Conservation (phyloP, 148 eudicot species). For the Camellia japonica region DNA sequence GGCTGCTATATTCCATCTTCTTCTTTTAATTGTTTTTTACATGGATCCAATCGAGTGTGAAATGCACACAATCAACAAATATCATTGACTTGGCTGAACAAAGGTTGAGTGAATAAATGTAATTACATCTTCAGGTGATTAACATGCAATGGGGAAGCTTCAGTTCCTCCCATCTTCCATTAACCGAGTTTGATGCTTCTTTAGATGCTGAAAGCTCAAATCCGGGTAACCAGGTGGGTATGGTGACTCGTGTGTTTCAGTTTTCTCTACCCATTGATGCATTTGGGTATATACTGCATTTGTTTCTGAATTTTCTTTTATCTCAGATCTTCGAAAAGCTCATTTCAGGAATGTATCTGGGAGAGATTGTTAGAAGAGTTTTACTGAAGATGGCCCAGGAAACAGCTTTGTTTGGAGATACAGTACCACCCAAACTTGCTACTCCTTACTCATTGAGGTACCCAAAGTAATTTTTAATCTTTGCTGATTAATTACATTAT, state of each 20-base stretch:
- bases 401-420: slow-evolving; percentile 46
- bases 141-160: slow-evolving; percentile 50
- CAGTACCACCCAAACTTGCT: slow-evolving; percentile 42
- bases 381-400: slow-evolving; percentile 54
- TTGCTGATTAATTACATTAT: too few relatives aligned
- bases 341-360: slow-evolving; percentile 54
- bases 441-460: slow-evolving; percentile 43
- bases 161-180: slow-evolving; percentile 35
- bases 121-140: slow-evolving; percentile 29
- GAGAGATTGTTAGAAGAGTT: slow-evolving; percentile 57
- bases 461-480: not conserved
- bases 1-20: too few relatives aligned
- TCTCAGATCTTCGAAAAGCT: slow-evolving; percentile 50
- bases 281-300: not conserved
- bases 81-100: not conserved
- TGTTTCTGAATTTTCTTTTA: not conserved
- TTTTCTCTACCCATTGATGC: not conserved
- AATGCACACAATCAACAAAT: not conserved
- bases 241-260: not conserved
- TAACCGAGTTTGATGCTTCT: slow-evolving; percentile 42
- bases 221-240: slow-evolving; percentile 31
- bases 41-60: too few relatives aligned
- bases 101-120: not conserved
- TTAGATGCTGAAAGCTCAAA: slow-evolving; percentile 40
- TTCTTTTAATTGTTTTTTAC: too few relatives aligned